Evolutionary conservation across 176 grass and related monocot species (phyloP), one percentile per base, ranked within the genome.

Genomic region (Musa beccarii): DNA sequence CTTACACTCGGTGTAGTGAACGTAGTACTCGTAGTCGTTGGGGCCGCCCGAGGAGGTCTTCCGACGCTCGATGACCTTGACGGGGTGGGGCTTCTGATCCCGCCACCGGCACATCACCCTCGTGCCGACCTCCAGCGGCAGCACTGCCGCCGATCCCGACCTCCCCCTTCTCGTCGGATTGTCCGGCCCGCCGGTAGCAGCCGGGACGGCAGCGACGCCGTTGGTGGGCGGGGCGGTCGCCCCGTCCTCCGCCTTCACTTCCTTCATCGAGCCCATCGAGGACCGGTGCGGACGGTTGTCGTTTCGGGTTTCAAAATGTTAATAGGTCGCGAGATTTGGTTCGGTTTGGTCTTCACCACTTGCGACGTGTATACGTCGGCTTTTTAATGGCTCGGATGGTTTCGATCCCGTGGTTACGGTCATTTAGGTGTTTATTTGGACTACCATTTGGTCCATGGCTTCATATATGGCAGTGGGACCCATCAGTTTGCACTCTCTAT

Each of bases 81-180:
- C 96, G 0, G 96, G 96, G 71, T 99, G 96, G 74, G 85, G 84
- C 83, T 99, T 94, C 86, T 89, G 84, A 73, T 99, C 96, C 59
- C 96, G 80, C 96, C 96, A 99, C 76, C 88, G 88, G 81, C 96
- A 94, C 96, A 99, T 94, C 25, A 94, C 96, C 84, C 85, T 89
- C 77, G 90, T 99, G 0, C 96, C 96, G 49, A 99, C 91, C 71
- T 94, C 96, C 77, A 99, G 85, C 53, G 96, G 96, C 11, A 87
- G 82, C 74, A 71, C 59, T 52, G 72, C 75, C 54, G 54, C 64
- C 0, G 81, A 52, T 17, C 80, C 79, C 22, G 84, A 86, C 66
- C 79, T 89, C 28, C 82, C 78, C 84, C 80, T 83, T 81, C 83
- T 77, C 10, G 19, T 10, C 29, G 29, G 16, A 10, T 50, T 24